A percentile compares a stretch with the other conserved stretches of the same genome.
These are phyloP conservation scores for Paracoccidioides brasiliensis DNA, from an alignment of 2,329 filamentous ascomycete species.

Conservation along the genomic window DNA sequence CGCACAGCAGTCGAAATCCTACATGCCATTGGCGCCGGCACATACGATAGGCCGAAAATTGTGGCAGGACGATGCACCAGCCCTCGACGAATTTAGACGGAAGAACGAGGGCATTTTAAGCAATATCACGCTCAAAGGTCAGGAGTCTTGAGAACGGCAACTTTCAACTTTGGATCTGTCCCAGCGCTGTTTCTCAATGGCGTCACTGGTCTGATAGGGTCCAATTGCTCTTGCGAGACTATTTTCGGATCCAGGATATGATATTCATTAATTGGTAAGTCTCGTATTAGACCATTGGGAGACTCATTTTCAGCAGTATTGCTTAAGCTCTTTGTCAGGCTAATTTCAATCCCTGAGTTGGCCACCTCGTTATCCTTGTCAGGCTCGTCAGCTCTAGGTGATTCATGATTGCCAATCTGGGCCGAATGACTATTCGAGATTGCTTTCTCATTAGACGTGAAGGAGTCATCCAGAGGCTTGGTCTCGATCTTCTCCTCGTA, in stretches of 20 bases:
- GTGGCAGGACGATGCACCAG: background rate
- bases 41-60: background rate
- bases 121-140: background rate
- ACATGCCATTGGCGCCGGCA: background rate
- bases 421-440: background rate
- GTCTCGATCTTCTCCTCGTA: background rate
- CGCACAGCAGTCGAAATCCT: background rate
- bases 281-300: background rate
- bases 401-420: too few relatives aligned
- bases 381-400: background rate
- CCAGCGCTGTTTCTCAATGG: background rate
- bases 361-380: background rate
- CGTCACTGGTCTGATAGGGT: background rate
- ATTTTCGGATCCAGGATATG: background rate
- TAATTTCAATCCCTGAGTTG: background rate
- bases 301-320: background rate
- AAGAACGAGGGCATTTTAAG: too few relatives aligned
- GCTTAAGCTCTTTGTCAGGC: background rate
- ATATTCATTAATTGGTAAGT: background rate
- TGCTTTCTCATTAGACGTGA: background rate
- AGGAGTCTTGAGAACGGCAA: conserved; percentile 1
- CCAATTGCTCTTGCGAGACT: background rate
- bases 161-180: conserved; percentile 7
- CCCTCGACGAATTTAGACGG: too few relatives aligned
- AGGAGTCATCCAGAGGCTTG: background rate